Percentiles rank a stretch among this genome's conserved stretches.
Conservation (phyloP, 1,284 basidiomycete species). For the Crepidotus sp. region DNA sequence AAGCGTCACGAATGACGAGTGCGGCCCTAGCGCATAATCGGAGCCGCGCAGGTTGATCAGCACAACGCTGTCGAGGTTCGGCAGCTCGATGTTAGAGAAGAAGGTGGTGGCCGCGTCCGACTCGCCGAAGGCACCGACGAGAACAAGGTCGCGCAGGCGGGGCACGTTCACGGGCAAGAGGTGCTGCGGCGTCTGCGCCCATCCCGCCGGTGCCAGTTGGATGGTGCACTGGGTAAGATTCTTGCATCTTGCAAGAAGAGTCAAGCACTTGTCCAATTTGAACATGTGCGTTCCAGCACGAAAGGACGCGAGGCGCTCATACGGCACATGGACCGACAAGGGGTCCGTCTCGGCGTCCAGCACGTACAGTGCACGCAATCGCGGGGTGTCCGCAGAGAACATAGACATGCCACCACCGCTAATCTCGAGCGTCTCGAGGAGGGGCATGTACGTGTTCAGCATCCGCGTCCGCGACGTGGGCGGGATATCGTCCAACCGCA, state of each 20-base stretch:
- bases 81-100: slow-evolving; percentile 3
- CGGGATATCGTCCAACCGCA: slow-evolving; percentile 6
- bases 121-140: not conserved
- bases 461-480: not conserved
- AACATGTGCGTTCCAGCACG: not conserved
- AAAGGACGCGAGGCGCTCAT: slow-evolving; percentile 8
- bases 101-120: not conserved
- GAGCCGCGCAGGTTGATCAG: not conserved
- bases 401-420: not conserved
- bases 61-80: slow-evolving; percentile 5
- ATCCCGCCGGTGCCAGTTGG: not conserved
- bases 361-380: slow-evolving; percentile 2
- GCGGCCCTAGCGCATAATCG: not conserved
- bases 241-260: slow-evolving; percentile 8
- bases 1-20: slow-evolving; percentile 5
- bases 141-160: not conserved
- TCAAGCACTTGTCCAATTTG: not conserved
- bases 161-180: not conserved
- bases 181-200: not conserved
- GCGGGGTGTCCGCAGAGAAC: slow-evolving; percentile 8
- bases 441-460: slow-evolving; percentile 8
- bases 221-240: slow-evolving; percentile 9
- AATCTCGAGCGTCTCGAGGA: slow-evolving; percentile 12
- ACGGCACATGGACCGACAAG: slow-evolving; percentile 1
- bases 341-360: not conserved